Evolutionary conservation across 2,329 filamentous ascomycete genomes (phyloP).

Genomic region (Xenoacremonium recifei): DNA sequence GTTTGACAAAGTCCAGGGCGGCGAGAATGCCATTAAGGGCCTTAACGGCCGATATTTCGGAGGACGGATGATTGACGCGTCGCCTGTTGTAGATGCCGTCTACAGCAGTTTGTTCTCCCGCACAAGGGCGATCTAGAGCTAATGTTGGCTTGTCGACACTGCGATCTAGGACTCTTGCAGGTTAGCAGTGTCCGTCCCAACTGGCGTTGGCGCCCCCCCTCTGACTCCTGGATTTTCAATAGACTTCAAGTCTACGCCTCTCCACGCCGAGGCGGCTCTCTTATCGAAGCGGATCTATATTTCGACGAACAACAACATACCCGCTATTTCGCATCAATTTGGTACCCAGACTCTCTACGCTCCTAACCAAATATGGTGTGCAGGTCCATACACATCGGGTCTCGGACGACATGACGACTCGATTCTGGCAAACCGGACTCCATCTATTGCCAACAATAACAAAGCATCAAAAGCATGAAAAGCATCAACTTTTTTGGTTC

Average conservation of each 20-base stretch:
- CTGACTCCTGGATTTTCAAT: slow-evolving; percentile 25
- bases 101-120: slow-evolving; percentile 96
- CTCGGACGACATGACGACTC: too few species aligned
- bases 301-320: too few species aligned
- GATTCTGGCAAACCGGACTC: too few species aligned
- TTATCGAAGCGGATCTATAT: too few species aligned
- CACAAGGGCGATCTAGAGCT: slow-evolving; percentile 75
- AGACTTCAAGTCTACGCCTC: slow-evolving; percentile 26
- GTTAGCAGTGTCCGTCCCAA: slow-evolving; percentile 31
- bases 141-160: slow-evolving; percentile 47
- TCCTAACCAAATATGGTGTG: too few species aligned
- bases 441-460: too few species aligned
- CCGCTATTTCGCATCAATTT: too few species aligned
- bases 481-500: slow-evolving; percentile 26
- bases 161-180: slow-evolving; percentile 48
- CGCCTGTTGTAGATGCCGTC: slow-evolving; percentile 95
- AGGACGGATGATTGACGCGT: slow-evolving; percentile 86
- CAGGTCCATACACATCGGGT: too few species aligned
- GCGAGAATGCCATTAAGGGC: slow-evolving; percentile 96
- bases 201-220: slow-evolving; percentile 22
- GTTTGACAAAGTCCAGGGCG: slow-evolving; percentile 92
- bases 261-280: too few species aligned
- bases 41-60: slow-evolving; percentile 97
- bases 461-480: too few species aligned
- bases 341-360: too few species aligned